A percentile compares a stretch with the other conserved stretches of the same genome.
These are phyloP conservation scores for Aspergillus alliaceus DNA, from an alignment of 2,329 filamentous ascomycete species.

Conservation along the genomic window DNA sequence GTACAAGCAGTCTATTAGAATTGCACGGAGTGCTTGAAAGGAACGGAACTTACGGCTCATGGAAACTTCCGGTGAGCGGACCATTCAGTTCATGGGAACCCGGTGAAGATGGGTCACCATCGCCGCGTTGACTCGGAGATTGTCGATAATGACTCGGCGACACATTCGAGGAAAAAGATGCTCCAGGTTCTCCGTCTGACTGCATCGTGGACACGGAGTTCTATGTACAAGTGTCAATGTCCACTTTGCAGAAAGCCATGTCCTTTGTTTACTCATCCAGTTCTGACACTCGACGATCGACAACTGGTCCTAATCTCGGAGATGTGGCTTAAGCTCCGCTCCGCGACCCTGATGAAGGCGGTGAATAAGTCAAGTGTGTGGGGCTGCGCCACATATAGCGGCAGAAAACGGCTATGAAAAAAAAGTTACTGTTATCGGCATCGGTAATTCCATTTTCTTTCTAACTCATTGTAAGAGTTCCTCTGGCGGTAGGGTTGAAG, in stretches of 20 bases:
- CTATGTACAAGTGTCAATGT: constrained; percentile 23
- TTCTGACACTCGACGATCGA: constrained; percentile 7
- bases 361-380: constrained; percentile 26
- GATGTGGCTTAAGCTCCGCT: constrained; percentile 29
- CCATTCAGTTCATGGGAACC: constrained; percentile 16
- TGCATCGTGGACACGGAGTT: constrained; percentile 28
- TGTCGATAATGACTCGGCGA: constrained; percentile 12
- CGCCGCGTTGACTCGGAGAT: constrained; percentile 18
- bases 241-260: constrained; percentile 17
- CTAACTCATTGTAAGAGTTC: constrained; percentile 31
- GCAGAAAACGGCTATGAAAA: constrained; percentile 24
- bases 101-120: constrained; percentile 17
- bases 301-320: constrained; percentile 17
- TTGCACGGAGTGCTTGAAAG: not conserved
- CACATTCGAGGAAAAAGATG: constrained; percentile 14
- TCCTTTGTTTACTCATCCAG: constrained; percentile 10
- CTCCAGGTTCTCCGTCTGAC: constrained; percentile 16
- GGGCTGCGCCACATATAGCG: constrained; percentile 27
- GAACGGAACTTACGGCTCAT: constrained; percentile 34
- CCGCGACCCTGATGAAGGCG: constrained; percentile 21
- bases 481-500: constrained; percentile 33
- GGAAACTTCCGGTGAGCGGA: constrained; percentile 30
- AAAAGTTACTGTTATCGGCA: constrained; percentile 31
- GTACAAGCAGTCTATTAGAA: constrained; percentile 4
- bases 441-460: constrained; percentile 21